These are phyloP conservation scores for Neonectria neomacrospora DNA, from an alignment of 2,329 filamentous ascomycete genomes.

Conservation along the genomic window DNA sequence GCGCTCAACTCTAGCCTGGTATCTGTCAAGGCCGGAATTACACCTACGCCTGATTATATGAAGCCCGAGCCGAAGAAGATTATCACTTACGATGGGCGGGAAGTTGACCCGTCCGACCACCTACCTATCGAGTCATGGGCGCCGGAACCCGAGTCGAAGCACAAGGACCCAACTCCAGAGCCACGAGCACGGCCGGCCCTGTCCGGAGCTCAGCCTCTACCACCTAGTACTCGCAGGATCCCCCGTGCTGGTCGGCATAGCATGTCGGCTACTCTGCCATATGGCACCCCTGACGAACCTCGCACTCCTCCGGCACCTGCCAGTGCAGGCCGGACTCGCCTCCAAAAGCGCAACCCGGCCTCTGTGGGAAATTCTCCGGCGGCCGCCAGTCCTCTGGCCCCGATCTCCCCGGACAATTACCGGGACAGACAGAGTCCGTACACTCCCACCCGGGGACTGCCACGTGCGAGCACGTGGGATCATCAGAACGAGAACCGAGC, in stretches of 20 bases:
- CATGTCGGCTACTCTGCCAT: slow-evolving; percentile 51
- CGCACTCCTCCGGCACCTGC: slow-evolving; percentile 48
- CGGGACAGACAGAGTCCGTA: slow-evolving; percentile 56
- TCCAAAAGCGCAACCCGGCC: slow-evolving; percentile 72
- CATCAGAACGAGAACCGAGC: slow-evolving; percentile 64
- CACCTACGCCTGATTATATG: slow-evolving; percentile 52
- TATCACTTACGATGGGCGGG: slow-evolving; percentile 78
- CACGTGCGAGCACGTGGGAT: slow-evolving; percentile 63
- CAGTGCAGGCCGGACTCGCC: slow-evolving; percentile 63
- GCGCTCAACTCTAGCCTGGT: slow-evolving; percentile 71
- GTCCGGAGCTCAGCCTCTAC: slow-evolving; percentile 64
- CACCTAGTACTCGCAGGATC: slow-evolving; percentile 61
- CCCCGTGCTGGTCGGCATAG: slow-evolving; percentile 64
- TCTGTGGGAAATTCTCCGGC: slow-evolving; percentile 53
- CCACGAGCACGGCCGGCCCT: slow-evolving; percentile 57
- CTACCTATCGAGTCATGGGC: slow-evolving; percentile 82
- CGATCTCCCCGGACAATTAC: slow-evolving; percentile 63
- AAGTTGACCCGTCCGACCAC: slow-evolving; percentile 84
- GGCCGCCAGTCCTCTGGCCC: slow-evolving; percentile 62
- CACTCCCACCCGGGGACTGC: slow-evolving; percentile 49
- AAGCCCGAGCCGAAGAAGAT: slow-evolving; percentile 73
- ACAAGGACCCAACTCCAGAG: slow-evolving; percentile 45
- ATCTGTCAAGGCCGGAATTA: slow-evolving; percentile 44
- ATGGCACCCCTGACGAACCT: slow-evolving; percentile 47
- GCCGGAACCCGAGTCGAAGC: slow-evolving; percentile 73